These are phyloP conservation scores for Trichosporon sp. DNA, from an alignment of 1,284 basidiomycete genomes.

Conservation along the genomic window DNA sequence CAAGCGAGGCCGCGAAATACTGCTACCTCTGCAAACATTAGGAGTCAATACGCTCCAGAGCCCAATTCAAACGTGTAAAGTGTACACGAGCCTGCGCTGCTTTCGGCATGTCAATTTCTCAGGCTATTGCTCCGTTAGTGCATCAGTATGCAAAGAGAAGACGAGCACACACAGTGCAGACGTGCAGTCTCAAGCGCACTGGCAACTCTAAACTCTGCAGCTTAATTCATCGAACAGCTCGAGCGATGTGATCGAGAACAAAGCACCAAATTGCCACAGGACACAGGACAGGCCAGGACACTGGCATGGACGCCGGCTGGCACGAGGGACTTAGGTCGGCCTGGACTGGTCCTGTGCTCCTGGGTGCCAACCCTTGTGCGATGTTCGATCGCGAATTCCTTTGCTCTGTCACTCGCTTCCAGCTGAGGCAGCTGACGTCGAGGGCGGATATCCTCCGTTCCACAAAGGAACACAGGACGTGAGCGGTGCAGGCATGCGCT, in stretches of 20 bases:
- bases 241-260: not conserved
- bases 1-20: not conserved
- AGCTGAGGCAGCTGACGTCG: not conserved
- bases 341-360: not conserved
- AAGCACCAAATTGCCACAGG: not conserved
- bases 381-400: not conserved
- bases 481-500: not conserved
- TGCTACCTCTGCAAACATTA: not conserved
- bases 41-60: not conserved
- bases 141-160: not conserved
- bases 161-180: not conserved
- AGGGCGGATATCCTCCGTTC: not conserved
- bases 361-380: not conserved
- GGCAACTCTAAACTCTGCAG: conserved; percentile 1
- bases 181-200: not conserved
- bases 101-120: not conserved
- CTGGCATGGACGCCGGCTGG: not conserved
- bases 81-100: not conserved
- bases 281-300: not conserved
- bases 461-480: not conserved
- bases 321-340: not conserved
- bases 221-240: not conserved
- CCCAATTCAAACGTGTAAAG: not conserved
- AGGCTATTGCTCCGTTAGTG: not conserved
- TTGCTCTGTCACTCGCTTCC: not conserved